Base-by-base conservation (phyloP, 257 asterid species). In the Rehmannia glutinosa region DNA sequence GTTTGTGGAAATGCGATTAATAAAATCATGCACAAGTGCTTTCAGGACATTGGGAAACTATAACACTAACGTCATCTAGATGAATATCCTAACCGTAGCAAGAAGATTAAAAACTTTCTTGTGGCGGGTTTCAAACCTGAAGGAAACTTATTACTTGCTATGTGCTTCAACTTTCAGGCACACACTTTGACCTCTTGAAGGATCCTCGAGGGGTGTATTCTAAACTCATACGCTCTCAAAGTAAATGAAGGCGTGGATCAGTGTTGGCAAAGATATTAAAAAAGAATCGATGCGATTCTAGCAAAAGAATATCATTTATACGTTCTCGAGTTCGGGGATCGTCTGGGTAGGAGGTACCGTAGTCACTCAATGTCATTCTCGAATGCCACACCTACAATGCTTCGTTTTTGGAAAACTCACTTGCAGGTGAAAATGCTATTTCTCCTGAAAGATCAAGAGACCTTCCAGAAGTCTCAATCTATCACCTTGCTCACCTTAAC, bases 321-420 rank as follows among this genome's bases (percentile, higher is more conserved):
- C 84, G 76, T 53, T 86, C 89, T 19, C 30, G 33, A 82, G 91
- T 70, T 81, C 70, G n/a, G 30, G 80, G 79, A 4, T 82, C 89
- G 17, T 78, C n/a, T n/a, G n/a, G n/a, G n/a, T 80, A 13, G 82
- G 79, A 74, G 73, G 53, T 43, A 78, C 76, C 68, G 78, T 39
- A 49, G 45, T 17, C 81, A 4, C 15, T 72, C 86, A 6, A 47
- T 69, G 33, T 62, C 82, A 39, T 64, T 28, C 46, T 20, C 73
- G 17, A 30, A 12, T 59, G 35, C 87, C 83, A 5, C 69, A 61
- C 60, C 75, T 73, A 5, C 12, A 30, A 12, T 4, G 2, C 1
- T 13, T 53, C 38, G 41, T 35, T 9, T n/a, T n/a, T n/a, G n/a
- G 5, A 73, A 41, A 50, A 43, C 55, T 41, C 39, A 8, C 11